Base-by-base conservation (phyloP, 495 filamentous ascomycete genomes). In the Evernia prunastri region DNA sequence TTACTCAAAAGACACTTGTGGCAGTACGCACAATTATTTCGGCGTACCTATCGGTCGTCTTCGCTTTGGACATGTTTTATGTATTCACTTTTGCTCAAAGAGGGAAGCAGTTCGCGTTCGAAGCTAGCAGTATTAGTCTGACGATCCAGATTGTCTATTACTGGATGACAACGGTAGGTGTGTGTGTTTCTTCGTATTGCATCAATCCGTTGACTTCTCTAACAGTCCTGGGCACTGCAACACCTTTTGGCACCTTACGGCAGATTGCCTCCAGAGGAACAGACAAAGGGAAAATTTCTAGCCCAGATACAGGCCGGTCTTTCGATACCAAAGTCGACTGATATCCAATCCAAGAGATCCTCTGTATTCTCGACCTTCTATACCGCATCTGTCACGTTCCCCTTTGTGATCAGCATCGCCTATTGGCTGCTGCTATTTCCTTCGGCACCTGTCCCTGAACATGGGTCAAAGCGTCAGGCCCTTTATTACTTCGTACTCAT, bases 321-420 rank as follows among this genome's bases (percentile, higher is more conserved):
- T 75, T 20, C 79, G 74, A 36, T 75, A 74, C 6, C 67, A 69
- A 40, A 71, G 76, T 58, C 71, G 71, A 11, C 40, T 49, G 31
- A 49, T 8, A 20, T 17, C 17, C 65, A 70, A 36, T 71, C 70
- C 18, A 69, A 74, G 54, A 74, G 78, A 43, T 74, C 71, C 12
- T 72, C 74, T 37, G 70, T 66, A 51, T 83, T 82, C 71, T 80
- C 77, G 61, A 64, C 82, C 64, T 82, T 78, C 70, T 83, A 83
- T 69, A 76, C 74, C 8, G 69, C 73, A 37, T 72, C 72, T 17
- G 74, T 76, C 60, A 73, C 79, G 7, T 78, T 78, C 60, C 69
- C 73, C 29, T 72, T 78, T 56, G 73, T 82, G 67, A 78, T 80
- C 56, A 72, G 74, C 4, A 43, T 77, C 56, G 71, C 80, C 13